phyloP scores from a whole-genome alignment of 1,139 yeast genomes.

The Petasospora rhodanensis region DNA sequence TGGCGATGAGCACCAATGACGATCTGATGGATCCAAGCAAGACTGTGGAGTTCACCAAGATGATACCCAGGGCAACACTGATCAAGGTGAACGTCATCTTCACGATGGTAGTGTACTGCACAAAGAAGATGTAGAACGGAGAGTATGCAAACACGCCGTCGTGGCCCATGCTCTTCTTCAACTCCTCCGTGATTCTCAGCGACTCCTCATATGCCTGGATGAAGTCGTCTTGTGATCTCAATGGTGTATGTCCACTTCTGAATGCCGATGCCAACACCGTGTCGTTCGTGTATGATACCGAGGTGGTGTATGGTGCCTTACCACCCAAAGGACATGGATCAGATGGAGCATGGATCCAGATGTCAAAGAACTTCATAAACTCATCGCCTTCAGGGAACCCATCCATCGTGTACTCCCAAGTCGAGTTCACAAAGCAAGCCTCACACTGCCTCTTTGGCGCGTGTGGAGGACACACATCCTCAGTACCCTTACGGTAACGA shows the following conservation, averaged over 20 bases:
- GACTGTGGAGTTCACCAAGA: constrained; percentile 50
- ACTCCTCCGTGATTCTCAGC: constrained; percentile 58
- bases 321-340: constrained; percentile 97
- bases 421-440: constrained; percentile 57
- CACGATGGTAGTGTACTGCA: constrained; percentile 71
- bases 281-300: constrained; percentile 45
- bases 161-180: constrained; percentile 41
- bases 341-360: constrained; percentile 82
- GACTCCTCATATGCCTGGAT: constrained; percentile 77
- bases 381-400: constrained; percentile 79
- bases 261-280: constrained; percentile 58
- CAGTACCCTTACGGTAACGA: constrained; percentile 49
- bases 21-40: constrained; percentile 66
- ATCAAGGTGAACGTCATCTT: constrained; percentile 53
- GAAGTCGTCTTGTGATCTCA: constrained; percentile 79
- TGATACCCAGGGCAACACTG: constrained; percentile 49
- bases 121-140: constrained; percentile 88
- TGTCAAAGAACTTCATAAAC: constrained; percentile 66
- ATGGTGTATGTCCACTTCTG: constrained; percentile 76
- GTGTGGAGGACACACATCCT: constrained; percentile 57
- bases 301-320: constrained; percentile 77
- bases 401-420: constrained; percentile 71
- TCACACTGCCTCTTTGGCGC: constrained; percentile 73
- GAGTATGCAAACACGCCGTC: constrained; percentile 80
- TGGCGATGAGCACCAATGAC: constrained; percentile 50